Conservation (phyloP, 345 rosid genomes). For the Euphorbia lathyris region DNA sequence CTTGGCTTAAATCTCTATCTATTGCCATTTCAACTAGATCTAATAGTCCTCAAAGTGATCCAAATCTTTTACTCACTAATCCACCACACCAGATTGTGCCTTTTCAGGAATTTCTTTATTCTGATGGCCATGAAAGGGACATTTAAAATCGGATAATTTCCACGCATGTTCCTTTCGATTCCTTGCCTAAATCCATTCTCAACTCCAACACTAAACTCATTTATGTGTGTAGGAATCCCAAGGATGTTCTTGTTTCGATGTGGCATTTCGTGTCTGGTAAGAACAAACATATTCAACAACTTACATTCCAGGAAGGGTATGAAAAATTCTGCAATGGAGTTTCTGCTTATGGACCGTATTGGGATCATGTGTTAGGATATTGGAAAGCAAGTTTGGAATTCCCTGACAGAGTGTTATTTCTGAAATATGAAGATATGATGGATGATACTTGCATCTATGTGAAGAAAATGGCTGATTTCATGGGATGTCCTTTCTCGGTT, state of each 20-base stretch:
- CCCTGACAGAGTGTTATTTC: not conserved
- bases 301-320: not conserved
- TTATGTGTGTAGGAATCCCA: conserved; percentile 8
- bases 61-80: not conserved
- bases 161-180: not conserved
- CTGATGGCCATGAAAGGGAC: not conserved
- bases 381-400: not conserved
- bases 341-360: not conserved
- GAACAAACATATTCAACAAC: not conserved
- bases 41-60: not conserved
- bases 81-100: conserved; percentile 2
- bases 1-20: conserved; percentile 21
- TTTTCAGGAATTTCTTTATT: not conserved
- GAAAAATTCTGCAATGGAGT: conserved; percentile 3
- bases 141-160: not conserved
- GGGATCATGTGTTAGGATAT: conserved; percentile 8
- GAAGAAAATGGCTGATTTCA: conserved; percentile 8
- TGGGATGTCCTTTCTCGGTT: not conserved
- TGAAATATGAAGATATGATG: not conserved
- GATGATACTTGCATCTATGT: not conserved
- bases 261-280: not conserved
- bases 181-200: not conserved
- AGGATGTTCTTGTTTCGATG: conserved; percentile 1
- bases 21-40: conserved; percentile 7
- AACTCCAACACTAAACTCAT: not conserved